These are phyloP conservation scores for Nicotiana obtusifolia DNA, from an alignment of 257 asterid genomes.

Conservation along the genomic window DNA sequence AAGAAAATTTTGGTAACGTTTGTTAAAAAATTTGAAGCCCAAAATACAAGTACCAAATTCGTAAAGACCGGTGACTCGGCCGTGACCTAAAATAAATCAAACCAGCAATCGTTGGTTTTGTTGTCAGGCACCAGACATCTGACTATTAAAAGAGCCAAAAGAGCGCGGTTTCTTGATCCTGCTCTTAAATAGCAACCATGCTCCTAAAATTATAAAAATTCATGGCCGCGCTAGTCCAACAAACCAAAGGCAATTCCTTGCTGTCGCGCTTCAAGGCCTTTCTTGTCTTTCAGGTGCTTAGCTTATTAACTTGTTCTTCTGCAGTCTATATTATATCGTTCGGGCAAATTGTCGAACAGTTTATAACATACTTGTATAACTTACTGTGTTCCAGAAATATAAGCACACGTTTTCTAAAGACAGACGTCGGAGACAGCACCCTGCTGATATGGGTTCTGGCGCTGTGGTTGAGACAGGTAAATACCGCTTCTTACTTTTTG, in stretches of 20 bases:
- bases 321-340: constrained; percentile 7
- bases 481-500: not conserved
- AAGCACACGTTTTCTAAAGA: constrained; percentile 27
- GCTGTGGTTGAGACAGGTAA: constrained; percentile 21
- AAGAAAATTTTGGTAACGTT: not conserved
- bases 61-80: not conserved
- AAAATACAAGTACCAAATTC: not conserved
- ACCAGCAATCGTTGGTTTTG: not conserved
- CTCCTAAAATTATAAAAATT: constrained; percentile 18
- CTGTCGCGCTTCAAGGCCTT: constrained; percentile 37
- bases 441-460: constrained; percentile 37
- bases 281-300: constrained; percentile 40
- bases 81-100: not conserved
- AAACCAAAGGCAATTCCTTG: constrained; percentile 27
- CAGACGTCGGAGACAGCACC: constrained; percentile 21
- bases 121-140: not conserved
- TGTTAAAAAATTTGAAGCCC: not conserved
- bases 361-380: not conserved
- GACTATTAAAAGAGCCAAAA: not conserved
- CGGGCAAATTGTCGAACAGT: constrained; percentile 41
- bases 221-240: constrained; percentile 33
- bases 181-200: constrained; percentile 20
- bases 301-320: not conserved
- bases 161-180: constrained; percentile 6
- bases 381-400: constrained; percentile 41